phyloP scores from a whole-genome alignment of 495 filamentous ascomycete genomes.

The Thozetella sp. region DNA sequence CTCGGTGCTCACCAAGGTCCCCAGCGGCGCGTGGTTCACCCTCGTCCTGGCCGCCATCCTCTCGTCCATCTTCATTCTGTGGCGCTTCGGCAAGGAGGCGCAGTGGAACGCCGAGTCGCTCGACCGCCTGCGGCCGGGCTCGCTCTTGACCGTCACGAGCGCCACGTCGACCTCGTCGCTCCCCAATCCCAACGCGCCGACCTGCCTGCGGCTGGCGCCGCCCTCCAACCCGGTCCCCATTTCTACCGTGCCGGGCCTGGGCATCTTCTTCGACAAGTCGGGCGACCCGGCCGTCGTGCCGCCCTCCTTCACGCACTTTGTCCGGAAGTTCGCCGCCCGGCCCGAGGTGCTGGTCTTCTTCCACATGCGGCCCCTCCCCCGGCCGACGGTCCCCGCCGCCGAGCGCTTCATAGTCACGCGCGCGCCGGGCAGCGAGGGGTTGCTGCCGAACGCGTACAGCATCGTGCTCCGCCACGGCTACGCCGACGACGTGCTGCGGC shows the following conservation, averaged over 20 bases:
- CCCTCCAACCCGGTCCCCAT: slow-evolving; percentile 31
- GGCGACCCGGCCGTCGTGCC: slow-evolving; percentile 45
- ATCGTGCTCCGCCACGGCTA: slow-evolving; percentile 69
- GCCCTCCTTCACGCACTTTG: slow-evolving; percentile 58
- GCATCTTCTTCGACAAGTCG: slow-evolving; percentile 64
- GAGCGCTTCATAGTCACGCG: slow-evolving; percentile 33
- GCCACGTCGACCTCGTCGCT: not conserved
- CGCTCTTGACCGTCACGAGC: slow-evolving; percentile 34
- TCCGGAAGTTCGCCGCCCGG: slow-evolving; percentile 56
- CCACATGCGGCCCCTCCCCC: slow-evolving; percentile 54
- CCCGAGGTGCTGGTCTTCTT: slow-evolving; percentile 59
- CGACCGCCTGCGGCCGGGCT: slow-evolving; percentile 51
- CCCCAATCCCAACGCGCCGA: not conserved
- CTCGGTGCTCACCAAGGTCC: slow-evolving; percentile 67
- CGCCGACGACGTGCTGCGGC: slow-evolving; percentile 59
- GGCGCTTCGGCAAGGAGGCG: slow-evolving; percentile 74
- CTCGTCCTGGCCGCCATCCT: slow-evolving; percentile 61
- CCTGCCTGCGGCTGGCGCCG: not conserved
- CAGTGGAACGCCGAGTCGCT: slow-evolving; percentile 69
- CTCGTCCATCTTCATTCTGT: slow-evolving; percentile 63
- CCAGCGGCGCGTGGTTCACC: slow-evolving; percentile 76
- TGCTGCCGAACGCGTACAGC: slow-evolving; percentile 57
- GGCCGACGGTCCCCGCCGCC: slow-evolving; percentile 39
- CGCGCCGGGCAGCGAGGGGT: slow-evolving; percentile 15
- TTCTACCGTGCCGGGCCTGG: slow-evolving; percentile 46